Percentiles rank a stretch among this genome's conserved stretches.
These are phyloP conservation scores for Myxozyma kluyveri DNA, from an alignment of 805 yeast genomes.

Conservation along the genomic window DNA sequence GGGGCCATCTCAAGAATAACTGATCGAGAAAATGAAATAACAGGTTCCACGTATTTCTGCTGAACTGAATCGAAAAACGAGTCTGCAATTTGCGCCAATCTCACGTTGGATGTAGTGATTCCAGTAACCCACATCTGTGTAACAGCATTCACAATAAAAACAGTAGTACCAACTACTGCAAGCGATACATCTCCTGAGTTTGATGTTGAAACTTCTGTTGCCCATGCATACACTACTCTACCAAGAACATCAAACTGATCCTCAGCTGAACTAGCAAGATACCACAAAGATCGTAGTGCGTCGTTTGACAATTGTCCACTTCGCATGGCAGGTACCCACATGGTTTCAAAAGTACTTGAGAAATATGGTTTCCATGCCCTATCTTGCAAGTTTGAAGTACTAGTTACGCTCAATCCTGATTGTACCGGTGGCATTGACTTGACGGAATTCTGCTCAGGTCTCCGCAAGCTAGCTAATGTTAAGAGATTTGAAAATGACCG, in stretches of 20 bases:
- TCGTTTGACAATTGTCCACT: slow-evolving; percentile 17
- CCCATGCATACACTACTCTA: slow-evolving; percentile 6
- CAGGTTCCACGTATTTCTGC: no score
- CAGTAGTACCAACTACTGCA: background rate
- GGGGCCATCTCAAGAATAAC: no score
- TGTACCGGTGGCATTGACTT: background rate
- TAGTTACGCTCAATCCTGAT: background rate
- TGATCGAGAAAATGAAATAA: no score
- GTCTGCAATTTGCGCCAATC: slow-evolving; percentile 4
- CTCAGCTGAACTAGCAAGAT: slow-evolving; percentile 7
- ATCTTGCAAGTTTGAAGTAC: background rate
- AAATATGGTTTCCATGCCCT: slow-evolving; percentile 1
- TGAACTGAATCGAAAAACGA: slow-evolving; percentile 6
- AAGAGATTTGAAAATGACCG: background rate
- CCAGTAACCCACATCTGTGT: slow-evolving; percentile 26
- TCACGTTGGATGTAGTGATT: slow-evolving; percentile 3
- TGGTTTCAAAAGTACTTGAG: slow-evolving; percentile 6
- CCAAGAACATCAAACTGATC: slow-evolving; percentile 17
- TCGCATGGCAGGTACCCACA: slow-evolving; percentile 11
- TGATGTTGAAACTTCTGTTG: background rate
- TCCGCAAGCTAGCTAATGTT: background rate
- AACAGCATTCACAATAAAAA: slow-evolving; percentile 5
- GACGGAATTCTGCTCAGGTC: background rate
- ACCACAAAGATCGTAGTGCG: slow-evolving; percentile 22
- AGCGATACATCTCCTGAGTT: no score